Conservation (phyloP, 129 eudicot genomes). For the Deinandra increscens region DNA sequence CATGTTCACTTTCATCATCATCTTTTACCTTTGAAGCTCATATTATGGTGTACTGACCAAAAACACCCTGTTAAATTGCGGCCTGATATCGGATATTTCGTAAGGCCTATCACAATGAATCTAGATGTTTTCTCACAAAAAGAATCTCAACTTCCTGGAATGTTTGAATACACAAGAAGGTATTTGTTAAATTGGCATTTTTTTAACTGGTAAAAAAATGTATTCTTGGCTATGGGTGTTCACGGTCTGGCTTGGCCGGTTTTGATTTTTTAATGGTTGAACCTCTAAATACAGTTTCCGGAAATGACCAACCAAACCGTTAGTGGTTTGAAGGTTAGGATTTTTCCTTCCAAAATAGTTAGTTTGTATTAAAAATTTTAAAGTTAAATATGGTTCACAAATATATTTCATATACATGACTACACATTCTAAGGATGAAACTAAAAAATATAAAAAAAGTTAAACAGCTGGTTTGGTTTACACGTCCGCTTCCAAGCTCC, state of each 20-base stretch:
- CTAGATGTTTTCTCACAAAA: conserved; percentile 47
- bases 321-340: not conserved
- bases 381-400: not conserved
- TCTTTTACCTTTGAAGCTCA: conserved; percentile 84
- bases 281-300: not conserved
- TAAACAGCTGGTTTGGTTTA: not conserved
- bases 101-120: conserved; percentile 78
- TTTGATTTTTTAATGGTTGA: not conserved
- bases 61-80: conserved; percentile 70
- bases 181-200: conserved; percentile 18
- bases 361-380: not conserved
- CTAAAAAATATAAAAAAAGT: not conserved
- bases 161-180: conserved; percentile 89
- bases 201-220: not conserved
- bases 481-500: not conserved
- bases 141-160: conserved; percentile 91
- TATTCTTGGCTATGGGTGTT: not conserved
- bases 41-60: conserved; percentile 56
- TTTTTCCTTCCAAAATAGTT: not conserved
- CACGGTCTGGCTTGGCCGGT: not conserved
- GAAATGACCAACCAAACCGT: not conserved
- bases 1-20: conserved; percentile 93
- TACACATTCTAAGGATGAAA: not conserved
- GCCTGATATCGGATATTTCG: conserved; percentile 90
- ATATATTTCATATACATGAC: not conserved